These are phyloP conservation scores for Saksenaea vasiformis DNA, from an alignment of 371 early-diverging fungal species.

Conservation along the genomic window DNA sequence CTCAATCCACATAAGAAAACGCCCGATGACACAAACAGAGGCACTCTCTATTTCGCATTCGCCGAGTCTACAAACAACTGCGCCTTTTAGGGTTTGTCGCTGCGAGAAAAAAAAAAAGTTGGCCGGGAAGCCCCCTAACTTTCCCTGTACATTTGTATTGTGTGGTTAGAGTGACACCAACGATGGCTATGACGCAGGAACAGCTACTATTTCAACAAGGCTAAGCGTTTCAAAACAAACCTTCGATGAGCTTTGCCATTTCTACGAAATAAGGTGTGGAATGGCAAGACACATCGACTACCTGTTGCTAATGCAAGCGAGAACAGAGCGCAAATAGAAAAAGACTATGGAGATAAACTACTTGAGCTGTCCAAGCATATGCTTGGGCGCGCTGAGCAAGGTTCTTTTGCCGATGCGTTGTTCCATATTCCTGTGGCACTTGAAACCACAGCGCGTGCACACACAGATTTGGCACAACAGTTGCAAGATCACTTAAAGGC, in stretches of 20 bases:
- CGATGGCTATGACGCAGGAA: constrained; percentile 13
- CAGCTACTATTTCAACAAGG: constrained; percentile 11
- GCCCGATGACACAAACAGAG: constrained; percentile 3
- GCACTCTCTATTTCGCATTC: neutral
- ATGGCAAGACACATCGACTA: neutral
- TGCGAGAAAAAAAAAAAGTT: neutral
- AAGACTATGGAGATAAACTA: constrained; percentile 30
- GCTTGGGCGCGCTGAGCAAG: constrained; percentile 27
- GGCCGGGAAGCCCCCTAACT: neutral
- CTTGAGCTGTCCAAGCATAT: constrained; percentile 23
- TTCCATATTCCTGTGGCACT: constrained; percentile 31
- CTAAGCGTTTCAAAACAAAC: constrained; percentile 22
- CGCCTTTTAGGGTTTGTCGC: constrained; percentile 1
- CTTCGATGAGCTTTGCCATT: constrained; percentile 22
- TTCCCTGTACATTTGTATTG: neutral
- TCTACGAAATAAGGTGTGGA: constrained; percentile 25
- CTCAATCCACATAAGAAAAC: neutral
- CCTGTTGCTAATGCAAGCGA: neutral
- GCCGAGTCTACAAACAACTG: neutral
- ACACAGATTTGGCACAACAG: constrained; percentile 32
- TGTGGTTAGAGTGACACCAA: constrained; percentile 10
- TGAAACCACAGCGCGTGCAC: constrained; percentile 31
- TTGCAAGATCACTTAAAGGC: constrained; percentile 22
- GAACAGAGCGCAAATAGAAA: constrained; percentile 29
- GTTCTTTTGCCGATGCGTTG: constrained; percentile 24